Conservation (phyloP, 305 asterid genomes). For the Euphrasia arctica region DNA sequence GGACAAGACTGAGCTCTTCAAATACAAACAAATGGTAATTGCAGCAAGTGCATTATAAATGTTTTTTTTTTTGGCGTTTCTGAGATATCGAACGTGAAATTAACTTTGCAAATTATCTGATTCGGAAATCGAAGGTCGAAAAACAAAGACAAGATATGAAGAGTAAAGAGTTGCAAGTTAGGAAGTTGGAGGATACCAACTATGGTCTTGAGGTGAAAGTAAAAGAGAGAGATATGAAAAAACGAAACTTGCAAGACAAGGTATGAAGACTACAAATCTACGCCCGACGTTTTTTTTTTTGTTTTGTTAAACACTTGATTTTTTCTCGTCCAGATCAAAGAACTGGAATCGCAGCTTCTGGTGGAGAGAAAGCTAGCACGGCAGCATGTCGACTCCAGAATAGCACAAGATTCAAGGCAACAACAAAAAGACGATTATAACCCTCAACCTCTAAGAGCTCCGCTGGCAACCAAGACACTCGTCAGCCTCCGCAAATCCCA, state of each 20-base stretch:
- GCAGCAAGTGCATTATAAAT: background rate
- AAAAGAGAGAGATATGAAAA: slow-evolving; percentile 75
- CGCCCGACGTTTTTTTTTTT: background rate
- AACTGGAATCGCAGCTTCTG: slow-evolving; percentile 85
- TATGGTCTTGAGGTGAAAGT: slow-evolving; percentile 75
- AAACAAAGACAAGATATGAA: slow-evolving; percentile 78
- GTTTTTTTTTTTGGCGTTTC: slow-evolving; percentile 3
- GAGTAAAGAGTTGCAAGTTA: slow-evolving; percentile 66
- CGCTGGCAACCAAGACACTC: slow-evolving; percentile 51
- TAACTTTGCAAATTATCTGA: slow-evolving; percentile 3
- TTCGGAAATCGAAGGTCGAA: slow-evolving; percentile 53
- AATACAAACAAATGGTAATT: slow-evolving; percentile 79
- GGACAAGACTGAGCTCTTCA: slow-evolving; percentile 76
- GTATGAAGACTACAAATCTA: slow-evolving; percentile 30
- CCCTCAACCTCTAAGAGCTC: slow-evolving; percentile 43
- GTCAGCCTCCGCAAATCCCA: slow-evolving; percentile 29
- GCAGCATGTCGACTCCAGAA: slow-evolving; percentile 78
- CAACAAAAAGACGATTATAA: slow-evolving; percentile 56
- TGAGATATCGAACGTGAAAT: background rate
- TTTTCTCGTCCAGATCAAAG: slow-evolving; percentile 51
- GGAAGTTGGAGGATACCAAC: slow-evolving; percentile 84
- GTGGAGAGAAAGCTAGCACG: slow-evolving; percentile 91
- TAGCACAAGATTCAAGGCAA: slow-evolving; percentile 45
- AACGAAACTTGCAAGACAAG: slow-evolving; percentile 89
- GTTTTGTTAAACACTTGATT: no score